Evolutionary conservation across 2,329 filamentous ascomycete species (phyloP).

Genomic region (Penicillium sp.): DNA sequence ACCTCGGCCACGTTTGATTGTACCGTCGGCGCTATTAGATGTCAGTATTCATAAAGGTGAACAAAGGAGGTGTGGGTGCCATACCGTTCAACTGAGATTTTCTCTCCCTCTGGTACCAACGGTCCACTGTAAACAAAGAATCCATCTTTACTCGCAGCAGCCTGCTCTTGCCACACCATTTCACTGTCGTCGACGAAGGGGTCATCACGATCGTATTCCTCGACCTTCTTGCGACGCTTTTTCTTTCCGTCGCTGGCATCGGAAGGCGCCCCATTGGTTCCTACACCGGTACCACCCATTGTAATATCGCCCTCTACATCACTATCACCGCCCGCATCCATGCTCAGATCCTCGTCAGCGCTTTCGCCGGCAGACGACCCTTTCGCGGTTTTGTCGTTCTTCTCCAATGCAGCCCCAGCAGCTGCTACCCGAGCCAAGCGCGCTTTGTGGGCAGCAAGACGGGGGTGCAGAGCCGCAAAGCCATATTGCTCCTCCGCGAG

Average conservation of each 20-base stretch:
- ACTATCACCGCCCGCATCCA: constrained; percentile 77
- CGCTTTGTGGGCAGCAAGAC: constrained; percentile 83
- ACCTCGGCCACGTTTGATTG: constrained; percentile 64
- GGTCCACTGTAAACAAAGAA: constrained; percentile 98
- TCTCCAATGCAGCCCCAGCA: constrained; percentile 81
- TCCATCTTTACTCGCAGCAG: constrained; percentile 89
- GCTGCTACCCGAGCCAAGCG: constrained; percentile 85
- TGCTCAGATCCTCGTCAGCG: constrained; percentile 74
- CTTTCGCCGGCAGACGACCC: constrained; percentile 74
- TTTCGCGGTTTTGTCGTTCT: constrained; percentile 67
- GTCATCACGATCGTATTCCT: constrained; percentile 68
- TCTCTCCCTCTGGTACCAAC: constrained; percentile 82
- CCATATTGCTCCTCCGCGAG: constrained; percentile 93
- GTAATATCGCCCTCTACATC: constrained; percentile 52
- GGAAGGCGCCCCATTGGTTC: constrained; percentile 56
- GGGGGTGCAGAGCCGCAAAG: constrained; percentile 89
- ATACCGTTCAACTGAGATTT: constrained; percentile 65
- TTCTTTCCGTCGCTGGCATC: constrained; percentile 67
- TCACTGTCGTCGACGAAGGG: constrained; percentile 87
- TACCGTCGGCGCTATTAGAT: constrained; percentile 65
- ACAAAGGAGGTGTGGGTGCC: constrained; percentile 19
- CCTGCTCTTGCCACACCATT: constrained; percentile 91
- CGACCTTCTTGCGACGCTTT: constrained; percentile 69
- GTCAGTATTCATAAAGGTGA: constrained; percentile 33
- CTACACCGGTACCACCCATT: constrained; percentile 45